Evolutionary conservation across 768 basidiomycete genomes (phyloP), one percentile per base, ranked within the genome.

Genomic region (Pleurotus cornucopiae): DNA sequence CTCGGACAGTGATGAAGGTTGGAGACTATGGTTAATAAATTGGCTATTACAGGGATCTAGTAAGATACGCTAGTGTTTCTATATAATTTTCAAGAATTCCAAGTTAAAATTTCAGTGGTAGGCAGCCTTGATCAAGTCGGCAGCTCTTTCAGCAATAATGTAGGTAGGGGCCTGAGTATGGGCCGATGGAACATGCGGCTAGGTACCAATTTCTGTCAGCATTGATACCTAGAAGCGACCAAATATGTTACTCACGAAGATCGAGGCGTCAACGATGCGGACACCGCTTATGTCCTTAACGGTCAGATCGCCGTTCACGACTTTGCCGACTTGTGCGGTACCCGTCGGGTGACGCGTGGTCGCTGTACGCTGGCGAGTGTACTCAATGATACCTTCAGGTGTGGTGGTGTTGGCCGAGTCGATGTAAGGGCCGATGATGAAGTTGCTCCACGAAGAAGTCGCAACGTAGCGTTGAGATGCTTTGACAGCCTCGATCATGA

Each of bases 241-340:
- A 44, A 16, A 4, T 34, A 34, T 3, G 6, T n/a, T 21, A 58
- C 72, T 57, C 51, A 72, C 74, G 58, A 69, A 58, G 56, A 69
- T 62, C 11, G 67, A 67, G 1, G 67, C 68, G 55, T 73, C 70
- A 14, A 71, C 65, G 45, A 72, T 60, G 1, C 71, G 57, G 38
- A 72, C 46, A 25, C 64, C 69, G 3, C 14, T 12, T 1, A 63
- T 60, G 2, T 69, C 67, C 57, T 76, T 76, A 6, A 78, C 67
- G 3, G 54, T 60, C 21, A 78, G 61, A 52, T 74, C 64, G 7
- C 71, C 65, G 54, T 75, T 68, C 7, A 75, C 69, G 14, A 74
- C 75, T 52, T 41, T 0, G 66, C 56, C n/a, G 71, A 69, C 67
- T 75, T 73, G 9, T 3, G 72, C 71, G 0, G 71, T 72, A 12